Percentiles rank a stretch among this genome's conserved stretches.
Conservation (phyloP, 192 early-diverging fungal species). For the Backusella australiensis region DNA sequence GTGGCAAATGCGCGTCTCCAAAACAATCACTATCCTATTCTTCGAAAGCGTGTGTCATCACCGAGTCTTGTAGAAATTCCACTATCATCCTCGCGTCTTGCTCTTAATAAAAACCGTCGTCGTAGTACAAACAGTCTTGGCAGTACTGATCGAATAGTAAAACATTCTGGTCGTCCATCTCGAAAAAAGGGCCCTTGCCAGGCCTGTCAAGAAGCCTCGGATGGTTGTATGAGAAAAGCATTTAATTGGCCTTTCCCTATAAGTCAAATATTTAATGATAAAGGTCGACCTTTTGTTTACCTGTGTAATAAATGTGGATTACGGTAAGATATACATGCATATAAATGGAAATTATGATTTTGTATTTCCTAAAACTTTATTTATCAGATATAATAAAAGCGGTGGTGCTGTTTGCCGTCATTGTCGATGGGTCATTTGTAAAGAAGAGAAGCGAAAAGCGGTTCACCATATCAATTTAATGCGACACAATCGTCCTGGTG, state of each 20-base stretch:
- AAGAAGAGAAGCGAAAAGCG: conserved; percentile 38
- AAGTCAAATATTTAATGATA: conserved; percentile 14
- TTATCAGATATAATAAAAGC: conserved; percentile 32
- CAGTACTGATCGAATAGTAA: background rate
- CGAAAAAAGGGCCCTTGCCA: conserved; percentile 34
- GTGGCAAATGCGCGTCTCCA: conserved; percentile 17
- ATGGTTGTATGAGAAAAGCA: conserved; percentile 39
- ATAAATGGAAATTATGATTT: background rate
- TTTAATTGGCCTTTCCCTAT: conserved; percentile 35
- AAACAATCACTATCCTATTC: background rate
- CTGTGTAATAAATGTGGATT: conserved; percentile 41
- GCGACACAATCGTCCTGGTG: conserved; percentile 23
- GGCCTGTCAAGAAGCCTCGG: conserved; percentile 31
- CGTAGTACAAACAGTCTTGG: background rate
- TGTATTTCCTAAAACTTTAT: background rate
- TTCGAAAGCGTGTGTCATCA: background rate
- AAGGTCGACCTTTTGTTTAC: conserved; percentile 35
- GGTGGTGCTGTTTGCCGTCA: conserved; percentile 27
- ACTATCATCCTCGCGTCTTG: background rate
- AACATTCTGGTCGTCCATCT: conserved; percentile 11
- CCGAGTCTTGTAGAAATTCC: conserved; percentile 4
- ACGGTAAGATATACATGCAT: conserved; percentile 20
- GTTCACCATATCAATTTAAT: conserved; percentile 33
- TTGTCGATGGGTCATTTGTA: conserved; percentile 40
- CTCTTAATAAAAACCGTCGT: background rate